Conservation (phyloP, 176 grass and related monocot genomes). For the Cymbopogon citratus region DNA sequence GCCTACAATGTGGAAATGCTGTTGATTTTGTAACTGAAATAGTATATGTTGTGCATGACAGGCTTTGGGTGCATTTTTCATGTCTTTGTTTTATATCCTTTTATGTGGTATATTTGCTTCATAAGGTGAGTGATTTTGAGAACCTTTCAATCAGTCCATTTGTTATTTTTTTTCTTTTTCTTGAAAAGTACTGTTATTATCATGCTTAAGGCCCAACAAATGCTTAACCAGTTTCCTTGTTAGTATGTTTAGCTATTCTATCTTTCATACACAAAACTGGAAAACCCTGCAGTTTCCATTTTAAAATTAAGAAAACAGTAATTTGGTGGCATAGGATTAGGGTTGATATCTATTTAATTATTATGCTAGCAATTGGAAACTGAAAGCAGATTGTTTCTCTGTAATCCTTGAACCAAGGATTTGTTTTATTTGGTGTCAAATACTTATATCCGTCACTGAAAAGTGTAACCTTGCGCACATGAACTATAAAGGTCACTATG, state of each 20-base stretch:
- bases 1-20: not conserved
- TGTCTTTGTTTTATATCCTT: slow-evolving; percentile 79
- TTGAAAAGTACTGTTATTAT: not conserved
- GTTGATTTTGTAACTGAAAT: not conserved
- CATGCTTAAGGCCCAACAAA: not conserved
- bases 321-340: not conserved
- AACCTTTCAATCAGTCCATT: not conserved
- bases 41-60: slow-evolving; percentile 31
- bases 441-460: not conserved
- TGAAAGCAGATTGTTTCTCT: not conserved
- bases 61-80: slow-evolving; percentile 89
- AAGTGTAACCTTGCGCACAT: not conserved
- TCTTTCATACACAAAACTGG: not conserved
- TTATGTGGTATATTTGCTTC: slow-evolving; percentile 67
- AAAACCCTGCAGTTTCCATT: not conserved
- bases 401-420: not conserved
- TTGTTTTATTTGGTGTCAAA: not conserved
- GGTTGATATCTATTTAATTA: not conserved
- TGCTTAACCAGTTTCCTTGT: not conserved
- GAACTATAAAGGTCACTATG: not conserved
- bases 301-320: not conserved
- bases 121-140: slow-evolving; percentile 42
- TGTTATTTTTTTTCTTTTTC: not conserved
- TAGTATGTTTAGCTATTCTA: not conserved
- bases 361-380: not conserved